Evolutionary conservation across 345 rosid genomes (phyloP).

Genomic region (Rhodamnia rubescens): DNA sequence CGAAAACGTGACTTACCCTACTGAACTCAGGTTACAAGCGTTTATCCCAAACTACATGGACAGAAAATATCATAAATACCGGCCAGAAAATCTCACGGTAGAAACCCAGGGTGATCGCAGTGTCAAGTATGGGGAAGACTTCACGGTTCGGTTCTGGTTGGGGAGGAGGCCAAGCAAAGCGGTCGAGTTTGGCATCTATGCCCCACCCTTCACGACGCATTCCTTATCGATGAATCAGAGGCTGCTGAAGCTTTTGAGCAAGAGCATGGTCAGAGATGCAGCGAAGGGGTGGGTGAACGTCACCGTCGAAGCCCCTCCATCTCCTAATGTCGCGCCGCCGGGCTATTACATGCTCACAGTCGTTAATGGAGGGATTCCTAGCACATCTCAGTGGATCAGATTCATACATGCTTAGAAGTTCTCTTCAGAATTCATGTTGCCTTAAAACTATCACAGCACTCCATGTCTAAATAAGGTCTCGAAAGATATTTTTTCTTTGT

Average conservation of each 20-base stretch:
- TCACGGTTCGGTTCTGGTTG: conserved; percentile 13
- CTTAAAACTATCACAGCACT: background rate
- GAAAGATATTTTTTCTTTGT: background rate
- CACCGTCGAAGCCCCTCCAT: conserved; percentile 29
- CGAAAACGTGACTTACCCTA: conserved; percentile 25
- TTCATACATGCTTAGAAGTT: conserved; percentile 1
- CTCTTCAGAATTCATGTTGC: background rate
- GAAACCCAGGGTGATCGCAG: background rate
- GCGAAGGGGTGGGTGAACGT: conserved; percentile 7
- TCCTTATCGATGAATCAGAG: conserved; percentile 43
- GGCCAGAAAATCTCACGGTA: conserved; percentile 14
- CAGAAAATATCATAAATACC: conserved; percentile 8
- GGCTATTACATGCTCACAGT: conserved; percentile 50
- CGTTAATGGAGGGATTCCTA: conserved; percentile 37
- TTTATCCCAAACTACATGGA: conserved; percentile 35
- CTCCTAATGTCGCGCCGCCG: conserved; percentile 32
- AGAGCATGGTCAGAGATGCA: background rate
- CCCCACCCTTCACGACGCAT: conserved; percentile 42
- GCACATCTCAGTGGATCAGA: conserved; percentile 36
- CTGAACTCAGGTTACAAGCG: conserved; percentile 42
- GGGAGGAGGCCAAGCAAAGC: conserved; percentile 1
- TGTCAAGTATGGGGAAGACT: conserved; percentile 7
- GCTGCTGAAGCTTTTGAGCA: conserved; percentile 26
- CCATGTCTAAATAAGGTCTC: background rate
- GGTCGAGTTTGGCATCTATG: conserved; percentile 12